A percentile compares a stretch with the other conserved stretches of the same genome.
These are phyloP conservation scores for Kodamaea hsintzibuensis DNA, from an alignment of 805 yeast genomes.

Conservation along the genomic window DNA sequence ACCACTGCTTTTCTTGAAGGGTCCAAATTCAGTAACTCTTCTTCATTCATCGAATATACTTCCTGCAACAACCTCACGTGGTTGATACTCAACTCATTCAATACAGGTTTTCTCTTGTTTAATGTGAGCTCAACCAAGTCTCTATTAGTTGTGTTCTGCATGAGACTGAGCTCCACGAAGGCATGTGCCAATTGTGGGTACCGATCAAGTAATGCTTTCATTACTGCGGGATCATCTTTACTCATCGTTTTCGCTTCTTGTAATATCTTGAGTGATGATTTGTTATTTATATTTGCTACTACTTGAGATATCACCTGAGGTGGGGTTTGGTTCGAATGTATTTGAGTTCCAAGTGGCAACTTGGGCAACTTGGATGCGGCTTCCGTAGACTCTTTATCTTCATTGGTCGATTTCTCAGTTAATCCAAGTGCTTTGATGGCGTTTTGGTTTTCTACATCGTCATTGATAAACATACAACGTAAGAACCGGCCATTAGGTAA, in stretches of 20 bases:
- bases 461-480: slow-evolving; percentile 73
- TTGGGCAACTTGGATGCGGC: slow-evolving; percentile 33
- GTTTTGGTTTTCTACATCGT: slow-evolving; percentile 20
- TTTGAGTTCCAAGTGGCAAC: slow-evolving; percentile 42
- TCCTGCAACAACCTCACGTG: slow-evolving; percentile 34
- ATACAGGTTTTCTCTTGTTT: slow-evolving; percentile 30
- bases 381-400: slow-evolving; percentile 16
- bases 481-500: slow-evolving; percentile 66
- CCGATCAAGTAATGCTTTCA: slow-evolving; percentile 58
- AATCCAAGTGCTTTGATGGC: slow-evolving; percentile 12
- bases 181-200: slow-evolving; percentile 86
- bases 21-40: slow-evolving; percentile 30
- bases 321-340: slow-evolving; percentile 41
- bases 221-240: slow-evolving; percentile 53
- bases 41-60: slow-evolving; percentile 29
- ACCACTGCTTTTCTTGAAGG: slow-evolving; percentile 20
- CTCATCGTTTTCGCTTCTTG: slow-evolving; percentile 63
- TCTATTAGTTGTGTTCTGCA: slow-evolving; percentile 34
- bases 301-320: slow-evolving; percentile 29
- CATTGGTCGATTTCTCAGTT: neutral
- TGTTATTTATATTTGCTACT: slow-evolving; percentile 23
- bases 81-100: slow-evolving; percentile 31
- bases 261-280: slow-evolving; percentile 23
- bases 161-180: slow-evolving; percentile 64
- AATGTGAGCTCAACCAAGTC: slow-evolving; percentile 39